These are phyloP conservation scores for Lathyrus oleraceus DNA, from an alignment of 306 rosid genomes.

Conservation along the genomic window DNA sequence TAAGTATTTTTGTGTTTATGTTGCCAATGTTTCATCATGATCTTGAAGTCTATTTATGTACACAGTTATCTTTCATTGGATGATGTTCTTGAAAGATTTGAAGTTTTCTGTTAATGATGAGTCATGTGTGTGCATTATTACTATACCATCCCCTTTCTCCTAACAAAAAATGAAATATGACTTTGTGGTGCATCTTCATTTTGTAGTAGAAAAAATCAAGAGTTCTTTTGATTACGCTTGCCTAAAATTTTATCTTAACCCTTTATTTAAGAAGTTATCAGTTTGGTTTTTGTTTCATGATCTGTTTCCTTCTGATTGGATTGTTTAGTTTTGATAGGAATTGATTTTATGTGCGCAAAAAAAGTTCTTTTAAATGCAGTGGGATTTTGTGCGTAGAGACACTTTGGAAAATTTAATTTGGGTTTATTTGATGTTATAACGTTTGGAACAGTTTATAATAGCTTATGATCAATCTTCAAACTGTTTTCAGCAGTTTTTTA, in stretches of 20 bases:
- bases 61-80: not conserved
- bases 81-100: not conserved
- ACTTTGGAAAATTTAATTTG: too few species aligned
- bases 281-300: not conserved
- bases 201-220: not conserved
- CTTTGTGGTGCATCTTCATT: not conserved
- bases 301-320: not conserved
- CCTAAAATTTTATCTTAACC: not conserved
- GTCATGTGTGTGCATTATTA: not conserved
- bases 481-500: too few species aligned
- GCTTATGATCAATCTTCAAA: too few species aligned
- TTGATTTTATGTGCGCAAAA: not conserved
- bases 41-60: slow-evolving; percentile 15
- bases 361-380: too few species aligned
- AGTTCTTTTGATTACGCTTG: not conserved
- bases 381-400: too few species aligned
- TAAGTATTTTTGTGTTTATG: slow-evolving; percentile 2
- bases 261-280: too few species aligned
- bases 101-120: not conserved
- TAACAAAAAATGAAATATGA: too few species aligned
- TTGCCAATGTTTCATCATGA: not conserved
- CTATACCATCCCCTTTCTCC: too few species aligned
- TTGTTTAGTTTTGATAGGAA: not conserved
- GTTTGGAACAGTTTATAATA: too few species aligned
- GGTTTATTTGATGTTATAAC: too few species aligned